These are phyloP conservation scores for Suillus variegatus DNA, from an alignment of 768 basidiomycete genomes.

Conservation along the genomic window DNA sequence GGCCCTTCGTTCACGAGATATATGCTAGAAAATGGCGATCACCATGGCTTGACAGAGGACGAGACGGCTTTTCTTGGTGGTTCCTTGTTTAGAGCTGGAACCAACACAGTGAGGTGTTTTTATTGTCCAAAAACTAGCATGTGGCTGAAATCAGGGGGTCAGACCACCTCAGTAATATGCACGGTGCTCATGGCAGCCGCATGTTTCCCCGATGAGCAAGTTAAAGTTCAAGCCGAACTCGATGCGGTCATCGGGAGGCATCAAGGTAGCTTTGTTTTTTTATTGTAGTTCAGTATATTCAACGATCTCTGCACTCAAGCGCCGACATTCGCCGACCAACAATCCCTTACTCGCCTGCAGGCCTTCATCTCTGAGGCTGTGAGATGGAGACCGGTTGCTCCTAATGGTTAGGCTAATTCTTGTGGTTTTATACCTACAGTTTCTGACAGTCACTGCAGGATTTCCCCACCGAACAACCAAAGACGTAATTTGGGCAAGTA, in stretches of 20 bases:
- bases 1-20: not conserved
- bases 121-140: not conserved
- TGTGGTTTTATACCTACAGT: not conserved
- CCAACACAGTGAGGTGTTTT: not conserved
- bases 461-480: not conserved
- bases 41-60: not conserved
- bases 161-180: not conserved
- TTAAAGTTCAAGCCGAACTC: not conserved
- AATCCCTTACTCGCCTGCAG: not conserved
- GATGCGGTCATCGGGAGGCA: not conserved
- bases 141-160: not conserved
- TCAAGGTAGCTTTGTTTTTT: not conserved
- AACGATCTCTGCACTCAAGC: not conserved
- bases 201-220: not conserved
- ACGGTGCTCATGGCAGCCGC: not conserved
- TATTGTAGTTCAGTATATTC: not conserved
- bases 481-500: not conserved
- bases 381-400: not conserved
- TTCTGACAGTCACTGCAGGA: not conserved
- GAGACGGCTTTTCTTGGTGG: not conserved
- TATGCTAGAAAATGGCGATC: not conserved
- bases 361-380: conserved; percentile 1
- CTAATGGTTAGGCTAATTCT: not conserved
- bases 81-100: not conserved
- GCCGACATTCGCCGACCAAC: not conserved